phyloP scores from a whole-genome alignment of 805 yeast species.

The Myxozyma vanderwaltii region DNA sequence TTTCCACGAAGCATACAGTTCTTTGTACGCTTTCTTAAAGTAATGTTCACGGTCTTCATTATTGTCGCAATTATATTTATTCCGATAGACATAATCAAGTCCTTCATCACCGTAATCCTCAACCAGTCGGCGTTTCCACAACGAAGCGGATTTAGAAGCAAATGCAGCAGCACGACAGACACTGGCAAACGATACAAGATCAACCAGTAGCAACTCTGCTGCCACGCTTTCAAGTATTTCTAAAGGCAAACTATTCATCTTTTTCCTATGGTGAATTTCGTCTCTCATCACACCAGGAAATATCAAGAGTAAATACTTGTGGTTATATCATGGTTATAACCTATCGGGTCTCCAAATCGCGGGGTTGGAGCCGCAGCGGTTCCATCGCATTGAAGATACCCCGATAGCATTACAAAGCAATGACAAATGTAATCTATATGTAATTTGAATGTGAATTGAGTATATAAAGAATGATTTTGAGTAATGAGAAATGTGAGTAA shows the following conservation, averaged over 20 bases:
- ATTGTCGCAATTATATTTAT: too few species aligned
- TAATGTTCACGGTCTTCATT: too few species aligned
- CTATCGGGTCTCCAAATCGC: neutral
- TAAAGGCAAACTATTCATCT: too few species aligned
- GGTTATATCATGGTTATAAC: neutral
- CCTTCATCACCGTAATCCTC: conserved; percentile 16
- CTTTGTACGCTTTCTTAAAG: neutral
- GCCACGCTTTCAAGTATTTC: too few species aligned
- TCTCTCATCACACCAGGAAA: neutral
- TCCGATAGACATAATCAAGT: neutral
- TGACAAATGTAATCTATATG: neutral
- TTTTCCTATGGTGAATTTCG: too few species aligned
- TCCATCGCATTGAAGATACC: neutral
- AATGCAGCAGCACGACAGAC: neutral
- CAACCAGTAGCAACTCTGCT: neutral
- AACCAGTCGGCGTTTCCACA: conserved; percentile 3
- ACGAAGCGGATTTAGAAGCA: neutral
- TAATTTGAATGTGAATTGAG: too few species aligned
- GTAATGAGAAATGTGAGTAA: too few species aligned
- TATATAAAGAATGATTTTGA: too few species aligned
- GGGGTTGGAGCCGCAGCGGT: neutral
- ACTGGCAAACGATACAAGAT: conserved; percentile 2
- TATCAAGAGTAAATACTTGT: too few species aligned
- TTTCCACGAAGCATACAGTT: neutral
- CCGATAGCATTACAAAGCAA: neutral